Evolutionary conservation across 257 asterid genomes (phyloP).

Genomic region (Striga asiatica): DNA sequence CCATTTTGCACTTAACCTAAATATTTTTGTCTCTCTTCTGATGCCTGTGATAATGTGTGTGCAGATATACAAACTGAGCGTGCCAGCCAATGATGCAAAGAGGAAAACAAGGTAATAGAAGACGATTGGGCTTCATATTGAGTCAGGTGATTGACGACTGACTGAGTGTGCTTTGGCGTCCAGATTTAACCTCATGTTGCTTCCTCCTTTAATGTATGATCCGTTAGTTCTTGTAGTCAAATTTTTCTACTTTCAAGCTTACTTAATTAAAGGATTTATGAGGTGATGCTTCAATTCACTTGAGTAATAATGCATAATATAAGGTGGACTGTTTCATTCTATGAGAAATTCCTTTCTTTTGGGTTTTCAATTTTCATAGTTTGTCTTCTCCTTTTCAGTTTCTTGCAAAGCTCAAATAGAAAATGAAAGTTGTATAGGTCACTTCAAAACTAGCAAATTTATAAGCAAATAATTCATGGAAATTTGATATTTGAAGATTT

Average conservation of each 20-base stretch:
- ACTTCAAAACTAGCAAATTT: neutral
- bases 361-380: neutral
- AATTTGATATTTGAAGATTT: neutral
- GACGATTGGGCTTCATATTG: conserved; percentile 86
- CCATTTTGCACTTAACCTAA: too few relatives aligned
- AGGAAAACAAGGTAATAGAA: conserved; percentile 57
- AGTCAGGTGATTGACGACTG: too few relatives aligned
- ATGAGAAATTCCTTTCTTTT: neutral
- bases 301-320: conserved; percentile 8
- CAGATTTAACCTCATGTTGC: neutral
- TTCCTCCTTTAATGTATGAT: conserved; percentile 2
- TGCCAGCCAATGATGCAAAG: conserved; percentile 53
- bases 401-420: neutral
- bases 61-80: conserved; percentile 58
- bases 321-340: neutral
- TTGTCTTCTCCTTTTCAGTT: neutral
- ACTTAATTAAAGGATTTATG: conserved; percentile 1
- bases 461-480: neutral
- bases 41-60: too few relatives aligned
- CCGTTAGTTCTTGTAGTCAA: too few relatives aligned
- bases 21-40: too few relatives aligned
- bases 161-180: too few relatives aligned
- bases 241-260: conserved; percentile 9
- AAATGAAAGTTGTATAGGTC: neutral
- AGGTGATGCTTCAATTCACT: conserved; percentile 7